Evolutionary conservation across 352 stramenopile genomes (phyloP), one percentile per base, ranked within the genome.

Genomic region (Plasmopara viticola): DNA sequence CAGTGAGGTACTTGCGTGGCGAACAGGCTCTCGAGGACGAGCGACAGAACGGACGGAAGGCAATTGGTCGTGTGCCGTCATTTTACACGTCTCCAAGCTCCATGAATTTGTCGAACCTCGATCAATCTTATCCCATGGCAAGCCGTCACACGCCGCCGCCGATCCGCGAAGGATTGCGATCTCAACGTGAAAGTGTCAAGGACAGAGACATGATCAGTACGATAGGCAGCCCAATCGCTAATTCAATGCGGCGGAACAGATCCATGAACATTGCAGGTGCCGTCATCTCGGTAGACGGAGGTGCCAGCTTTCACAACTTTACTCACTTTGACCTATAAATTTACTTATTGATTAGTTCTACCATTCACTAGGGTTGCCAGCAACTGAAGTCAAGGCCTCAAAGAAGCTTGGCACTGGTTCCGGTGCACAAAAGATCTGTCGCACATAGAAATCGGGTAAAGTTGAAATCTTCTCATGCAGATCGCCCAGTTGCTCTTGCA

Each of bases 51-150:
- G 84, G 82, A 25, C 72, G 79, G 12, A 90, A 85, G 55, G 76
- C 72, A 14, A 70, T 94, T 10, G 82, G 78, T 14, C 79, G 84
- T 25, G 84, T 94, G 9, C 84, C 84, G 17, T 94, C 84, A 4
- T 94, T 94, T 45, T 94, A 92, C 65, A 94, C 84, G 0, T 94
- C 84, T 14, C 73, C 81, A 1, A 91, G 79, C 70, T 89, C 77
- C 4, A 85, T 94, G 69, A 92, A 91, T 29, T 48, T 94, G 47
- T 86, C 77, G 15, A 89, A 75, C 48, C 55, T 93, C 34, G 77
- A 87, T 46, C 71, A 84, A 14, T 61, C 64, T 6, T 51, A 58
- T 17, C 58, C 64, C 17, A 65, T 50, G 4, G 64, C 62, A 15
- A 53, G 56, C 31, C 47, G 18, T 17, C 52, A 40, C 44, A 30